phyloP scores from a whole-genome alignment of 2,329 filamentous ascomycete species.

The Parafenestella ontariensis region DNA sequence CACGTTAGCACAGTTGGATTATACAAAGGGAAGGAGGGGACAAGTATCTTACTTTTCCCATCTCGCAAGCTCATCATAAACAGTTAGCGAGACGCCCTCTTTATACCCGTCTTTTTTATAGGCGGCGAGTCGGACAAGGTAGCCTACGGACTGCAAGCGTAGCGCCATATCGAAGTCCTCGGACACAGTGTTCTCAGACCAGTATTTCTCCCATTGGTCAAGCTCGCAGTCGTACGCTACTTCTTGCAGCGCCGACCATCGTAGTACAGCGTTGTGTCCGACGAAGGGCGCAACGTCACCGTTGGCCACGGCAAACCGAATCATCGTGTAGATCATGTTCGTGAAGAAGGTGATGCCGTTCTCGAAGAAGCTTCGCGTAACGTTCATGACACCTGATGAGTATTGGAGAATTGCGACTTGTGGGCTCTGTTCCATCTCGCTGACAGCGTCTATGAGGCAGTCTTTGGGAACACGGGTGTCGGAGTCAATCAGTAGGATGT shows the following conservation, averaged over 20 bases:
- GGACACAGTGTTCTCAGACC: slow-evolving; percentile 78
- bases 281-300: slow-evolving; percentile 79
- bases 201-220: slow-evolving; percentile 68
- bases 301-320: slow-evolving; percentile 72
- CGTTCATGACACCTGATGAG: slow-evolving; percentile 73
- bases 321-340: slow-evolving; percentile 77
- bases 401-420: slow-evolving; percentile 82
- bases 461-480: slow-evolving; percentile 63
- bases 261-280: slow-evolving; percentile 77
- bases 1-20: slow-evolving; percentile 4
- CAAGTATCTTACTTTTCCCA: slow-evolving; percentile 66
- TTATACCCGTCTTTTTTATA: slow-evolving; percentile 76
- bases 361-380: slow-evolving; percentile 75
- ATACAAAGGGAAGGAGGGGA: background rate
- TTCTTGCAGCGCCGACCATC: slow-evolving; percentile 70
- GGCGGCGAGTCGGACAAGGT: slow-evolving; percentile 71
- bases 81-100: slow-evolving; percentile 75
- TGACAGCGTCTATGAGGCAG: slow-evolving; percentile 79
- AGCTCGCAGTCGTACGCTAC: slow-evolving; percentile 53
- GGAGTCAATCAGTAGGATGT: slow-evolving; percentile 70
- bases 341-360: slow-evolving; percentile 81
- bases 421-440: slow-evolving; percentile 80
- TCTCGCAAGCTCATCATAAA: slow-evolving; percentile 74
- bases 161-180: slow-evolving; percentile 81
- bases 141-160: slow-evolving; percentile 72